These are phyloP conservation scores for Evansstolkia leycettana DNA, from an alignment of 495 filamentous ascomycete genomes.

Conservation along the genomic window DNA sequence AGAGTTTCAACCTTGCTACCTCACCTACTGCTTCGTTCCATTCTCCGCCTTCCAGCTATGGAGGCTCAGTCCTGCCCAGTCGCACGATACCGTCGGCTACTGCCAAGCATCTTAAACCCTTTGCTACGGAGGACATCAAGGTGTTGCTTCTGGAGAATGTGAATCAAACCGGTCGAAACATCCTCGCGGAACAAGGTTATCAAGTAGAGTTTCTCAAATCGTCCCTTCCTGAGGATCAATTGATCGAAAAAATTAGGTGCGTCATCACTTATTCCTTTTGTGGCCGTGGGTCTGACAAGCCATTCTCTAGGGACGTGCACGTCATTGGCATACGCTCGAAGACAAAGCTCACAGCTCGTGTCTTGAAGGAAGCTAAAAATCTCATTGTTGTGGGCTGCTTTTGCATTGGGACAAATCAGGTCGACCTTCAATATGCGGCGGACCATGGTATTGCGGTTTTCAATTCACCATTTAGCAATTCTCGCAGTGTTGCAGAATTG, in stretches of 20 bases:
- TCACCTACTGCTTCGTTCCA: conserved; percentile 56
- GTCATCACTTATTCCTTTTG: conserved; percentile 14
- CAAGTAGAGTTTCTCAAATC: conserved; percentile 88
- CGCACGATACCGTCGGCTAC: conserved; percentile 23
- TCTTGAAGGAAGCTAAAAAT: conserved; percentile 81
- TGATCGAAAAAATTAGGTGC: conserved; percentile 94
- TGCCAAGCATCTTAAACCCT: conserved; percentile 84
- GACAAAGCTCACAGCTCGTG: conserved; percentile 79
- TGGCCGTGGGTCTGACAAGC: conserved; percentile 3
- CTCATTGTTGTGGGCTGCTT: conserved; percentile 96
- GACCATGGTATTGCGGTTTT: conserved; percentile 92
- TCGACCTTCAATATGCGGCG: conserved; percentile 86
- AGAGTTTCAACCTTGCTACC: conserved; percentile 43
- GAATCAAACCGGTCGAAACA: conserved; percentile 76
- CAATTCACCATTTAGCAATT: conserved; percentile 98
- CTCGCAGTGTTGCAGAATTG: conserved; percentile 88
- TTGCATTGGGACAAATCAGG: conserved; percentile 98
- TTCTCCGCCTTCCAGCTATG: conserved; percentile 43
- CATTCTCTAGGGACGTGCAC: conserved; percentile 66
- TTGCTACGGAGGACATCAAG: conserved; percentile 89
- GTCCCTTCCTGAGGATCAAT: conserved; percentile 79
- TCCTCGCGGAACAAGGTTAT: conserved; percentile 77
- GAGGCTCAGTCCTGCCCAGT: conserved; percentile 16
- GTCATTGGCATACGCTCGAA: conserved; percentile 98
- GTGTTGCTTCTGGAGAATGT: conserved; percentile 94